These are phyloP conservation scores for Cyberlindnera xishuangbannaensis DNA, from an alignment of 805 yeast species.

Conservation along the genomic window DNA sequence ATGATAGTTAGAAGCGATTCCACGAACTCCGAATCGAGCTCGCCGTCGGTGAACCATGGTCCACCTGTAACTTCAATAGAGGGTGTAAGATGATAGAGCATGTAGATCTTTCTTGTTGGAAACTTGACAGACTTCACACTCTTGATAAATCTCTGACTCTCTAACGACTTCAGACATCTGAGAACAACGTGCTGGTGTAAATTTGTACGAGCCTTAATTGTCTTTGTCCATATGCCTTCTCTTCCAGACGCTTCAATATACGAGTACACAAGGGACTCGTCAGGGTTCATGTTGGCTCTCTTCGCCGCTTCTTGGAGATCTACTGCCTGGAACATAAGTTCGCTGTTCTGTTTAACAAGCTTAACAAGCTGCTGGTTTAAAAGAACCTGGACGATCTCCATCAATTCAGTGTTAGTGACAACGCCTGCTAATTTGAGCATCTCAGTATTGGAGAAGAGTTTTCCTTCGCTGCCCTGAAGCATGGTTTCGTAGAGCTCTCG, in stretches of 20 bases:
- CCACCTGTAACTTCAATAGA: slow-evolving; percentile 97
- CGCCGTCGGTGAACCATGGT: slow-evolving; percentile 97
- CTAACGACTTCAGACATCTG: slow-evolving; percentile 75
- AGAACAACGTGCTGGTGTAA: slow-evolving; percentile 87
- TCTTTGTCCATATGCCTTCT: slow-evolving; percentile 95
- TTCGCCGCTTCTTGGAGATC: slow-evolving; percentile 69
- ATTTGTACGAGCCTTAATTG: slow-evolving; percentile 81
- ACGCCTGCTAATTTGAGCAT: too few species aligned
- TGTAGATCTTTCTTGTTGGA: slow-evolving; percentile 93
- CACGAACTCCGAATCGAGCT: slow-evolving; percentile 89
- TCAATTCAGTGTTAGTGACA: too few species aligned
- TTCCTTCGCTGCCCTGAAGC: slow-evolving; percentile 44
- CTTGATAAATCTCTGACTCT: slow-evolving; percentile 77
- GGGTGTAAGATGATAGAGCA: slow-evolving; percentile 91
- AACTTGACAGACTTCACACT: slow-evolving; percentile 84
- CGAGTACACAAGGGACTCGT: slow-evolving; percentile 86
- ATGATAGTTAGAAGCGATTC: slow-evolving; percentile 76
- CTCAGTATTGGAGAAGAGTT: slow-evolving; percentile 64
- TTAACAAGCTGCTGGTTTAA: slow-evolving; percentile 58
- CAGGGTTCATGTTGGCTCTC: slow-evolving; percentile 71
- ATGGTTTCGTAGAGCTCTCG: slow-evolving; percentile 54
- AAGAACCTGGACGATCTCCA: slow-evolving; percentile 44
- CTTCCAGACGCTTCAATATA: slow-evolving; percentile 89
- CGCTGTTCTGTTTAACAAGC: slow-evolving; percentile 61
- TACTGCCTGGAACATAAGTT: slow-evolving; percentile 70